phyloP scores from a whole-genome alignment of 441 rosid species.

The Arabidopsis lyrata region DNA sequence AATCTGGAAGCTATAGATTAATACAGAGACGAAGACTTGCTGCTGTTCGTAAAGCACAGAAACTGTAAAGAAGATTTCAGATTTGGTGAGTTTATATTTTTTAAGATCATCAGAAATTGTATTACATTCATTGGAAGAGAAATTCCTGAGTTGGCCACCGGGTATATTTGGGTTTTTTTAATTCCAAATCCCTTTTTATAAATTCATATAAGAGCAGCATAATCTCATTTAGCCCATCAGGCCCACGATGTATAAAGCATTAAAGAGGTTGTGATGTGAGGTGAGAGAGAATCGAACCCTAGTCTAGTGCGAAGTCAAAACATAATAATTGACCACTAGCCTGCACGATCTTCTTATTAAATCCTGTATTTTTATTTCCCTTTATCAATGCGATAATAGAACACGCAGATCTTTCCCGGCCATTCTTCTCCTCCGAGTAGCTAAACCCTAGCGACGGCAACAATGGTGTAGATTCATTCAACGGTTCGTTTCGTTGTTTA shows the following conservation, averaged over 20 bases:
- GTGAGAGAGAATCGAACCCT: constrained; percentile 10
- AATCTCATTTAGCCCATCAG: no score
- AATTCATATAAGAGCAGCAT: no score
- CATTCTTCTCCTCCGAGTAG: constrained; percentile 12
- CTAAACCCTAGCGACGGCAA: constrained; percentile 32
- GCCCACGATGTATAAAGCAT: no score
- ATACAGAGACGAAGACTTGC: constrained; percentile 5
- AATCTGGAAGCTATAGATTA: not conserved
- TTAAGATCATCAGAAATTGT: no score
- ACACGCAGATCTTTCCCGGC: constrained; percentile 6
- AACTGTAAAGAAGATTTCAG: constrained; percentile 4
- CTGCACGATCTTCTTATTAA: constrained; percentile 6
- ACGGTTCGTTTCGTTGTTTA: not conserved
- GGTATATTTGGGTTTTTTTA: no score
- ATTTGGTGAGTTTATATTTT: not conserved
- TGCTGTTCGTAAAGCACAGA: not conserved
- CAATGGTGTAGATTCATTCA: constrained; percentile 25
- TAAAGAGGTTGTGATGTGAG: not conserved
- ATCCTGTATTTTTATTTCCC: accelerated
- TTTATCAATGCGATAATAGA: not conserved
- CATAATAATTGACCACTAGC: constrained; percentile 28
- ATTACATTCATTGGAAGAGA: not conserved
- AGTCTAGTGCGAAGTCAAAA: constrained; percentile 6
- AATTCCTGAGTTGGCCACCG: no score
- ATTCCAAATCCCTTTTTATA: no score